phyloP scores from a whole-genome alignment of 164 flowering plant species.

The Annona cherimola region DNA sequence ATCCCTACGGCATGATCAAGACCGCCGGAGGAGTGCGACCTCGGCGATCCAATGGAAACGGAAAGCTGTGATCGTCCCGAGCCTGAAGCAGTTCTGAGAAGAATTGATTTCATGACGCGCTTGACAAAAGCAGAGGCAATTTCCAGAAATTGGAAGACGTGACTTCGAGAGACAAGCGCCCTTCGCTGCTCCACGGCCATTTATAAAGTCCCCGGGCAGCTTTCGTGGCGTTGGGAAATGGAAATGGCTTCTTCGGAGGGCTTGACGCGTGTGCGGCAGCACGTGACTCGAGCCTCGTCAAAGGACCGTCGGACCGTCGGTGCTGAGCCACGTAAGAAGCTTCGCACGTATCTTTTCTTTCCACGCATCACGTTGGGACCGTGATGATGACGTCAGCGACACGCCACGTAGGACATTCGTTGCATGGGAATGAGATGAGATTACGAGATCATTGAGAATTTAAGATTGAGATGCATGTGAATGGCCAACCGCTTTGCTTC shows the following conservation, averaged over 20 bases:
- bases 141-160: neutral
- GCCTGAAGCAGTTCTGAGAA: slow-evolving; percentile 1
- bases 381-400: neutral
- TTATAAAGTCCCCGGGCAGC: neutral
- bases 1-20: slow-evolving; percentile 20
- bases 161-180: neutral
- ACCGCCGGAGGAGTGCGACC: slow-evolving; percentile 15
- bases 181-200: neutral
- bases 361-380: neutral
- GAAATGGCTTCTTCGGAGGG: neutral
- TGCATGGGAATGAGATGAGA: neutral
- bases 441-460: too few species aligned
- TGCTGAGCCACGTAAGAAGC: neutral
- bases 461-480: too few species aligned
- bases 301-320: neutral
- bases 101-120: neutral
- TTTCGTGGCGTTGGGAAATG: neutral
- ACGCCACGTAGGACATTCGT: neutral
- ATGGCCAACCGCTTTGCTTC: too few species aligned
- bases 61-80: neutral
- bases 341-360: neutral
- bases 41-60: slow-evolving; percentile 21
- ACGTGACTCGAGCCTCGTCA: neutral
- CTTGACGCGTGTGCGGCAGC: neutral
- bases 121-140: neutral